These are phyloP conservation scores for Mycena capillaripes DNA, from an alignment of 768 basidiomycete species.

Conservation along the genomic window DNA sequence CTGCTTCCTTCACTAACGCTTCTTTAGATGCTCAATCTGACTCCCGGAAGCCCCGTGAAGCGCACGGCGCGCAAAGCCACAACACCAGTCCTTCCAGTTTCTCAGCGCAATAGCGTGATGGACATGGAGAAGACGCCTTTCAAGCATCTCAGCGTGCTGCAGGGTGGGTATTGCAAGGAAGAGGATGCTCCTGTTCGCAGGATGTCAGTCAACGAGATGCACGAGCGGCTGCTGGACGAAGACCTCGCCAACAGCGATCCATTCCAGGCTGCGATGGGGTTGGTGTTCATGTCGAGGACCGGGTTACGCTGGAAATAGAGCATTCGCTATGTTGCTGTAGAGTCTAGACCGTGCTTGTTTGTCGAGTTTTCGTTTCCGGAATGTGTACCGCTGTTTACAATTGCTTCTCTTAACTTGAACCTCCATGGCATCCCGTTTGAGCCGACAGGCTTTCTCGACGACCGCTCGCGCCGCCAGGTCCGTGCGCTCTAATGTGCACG, in stretches of 20 bases:
- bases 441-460: constrained; percentile 51
- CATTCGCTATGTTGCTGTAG: not conserved
- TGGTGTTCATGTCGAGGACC: constrained; percentile 56
- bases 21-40: constrained; percentile 23
- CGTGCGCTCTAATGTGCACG: constrained; percentile 32
- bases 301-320: constrained; percentile 49
- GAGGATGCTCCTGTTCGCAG: not conserved
- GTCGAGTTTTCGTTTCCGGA: not conserved
- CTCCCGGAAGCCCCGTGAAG: constrained; percentile 30
- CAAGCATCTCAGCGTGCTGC: constrained; percentile 52
- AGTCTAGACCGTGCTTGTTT: not conserved
- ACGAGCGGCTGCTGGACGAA: constrained; percentile 51
- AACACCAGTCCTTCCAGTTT: not conserved
- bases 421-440: constrained; percentile 56
- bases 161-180: too few relatives aligned
- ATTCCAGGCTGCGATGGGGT: constrained; percentile 64
- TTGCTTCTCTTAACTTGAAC: not conserved
- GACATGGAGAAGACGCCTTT: constrained; percentile 47
- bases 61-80: not conserved
- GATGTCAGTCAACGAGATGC: constrained; percentile 42
- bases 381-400: not conserved
- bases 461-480: constrained; percentile 48
- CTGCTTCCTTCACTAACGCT: not conserved
- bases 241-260: constrained; percentile 51
- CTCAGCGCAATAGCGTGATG: constrained; percentile 35